These are phyloP conservation scores for Ophiostoma triangulosporum DNA, from an alignment of 2,329 filamentous ascomycete species.

Conservation along the genomic window DNA sequence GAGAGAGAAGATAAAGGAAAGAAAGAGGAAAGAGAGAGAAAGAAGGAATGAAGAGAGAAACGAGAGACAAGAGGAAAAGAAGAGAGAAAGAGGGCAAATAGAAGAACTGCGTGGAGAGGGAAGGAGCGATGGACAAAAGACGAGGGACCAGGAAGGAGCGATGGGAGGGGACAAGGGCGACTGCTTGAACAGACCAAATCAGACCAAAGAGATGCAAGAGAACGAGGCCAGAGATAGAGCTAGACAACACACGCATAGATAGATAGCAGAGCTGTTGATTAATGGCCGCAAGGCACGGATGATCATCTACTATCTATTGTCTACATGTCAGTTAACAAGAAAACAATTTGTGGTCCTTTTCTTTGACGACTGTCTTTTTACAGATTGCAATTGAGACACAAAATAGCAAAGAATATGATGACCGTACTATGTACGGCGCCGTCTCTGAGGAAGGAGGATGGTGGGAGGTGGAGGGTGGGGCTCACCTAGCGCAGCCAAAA, in stretches of 20 bases:
- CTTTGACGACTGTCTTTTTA: not conserved
- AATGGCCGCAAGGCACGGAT: no score
- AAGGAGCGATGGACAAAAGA: conserved; percentile 1
- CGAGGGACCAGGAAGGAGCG: not conserved
- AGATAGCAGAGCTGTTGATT: not conserved
- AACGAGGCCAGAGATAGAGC: not conserved
- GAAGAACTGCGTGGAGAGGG: not conserved
- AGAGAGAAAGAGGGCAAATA: not conserved
- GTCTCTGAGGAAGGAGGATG: no score
- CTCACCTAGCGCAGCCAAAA: not conserved
- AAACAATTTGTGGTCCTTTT: not conserved
- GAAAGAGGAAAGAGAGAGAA: not conserved
- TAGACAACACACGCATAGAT: not conserved
- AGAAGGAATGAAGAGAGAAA: not conserved
- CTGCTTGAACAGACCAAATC: not conserved
- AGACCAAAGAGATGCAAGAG: not conserved
- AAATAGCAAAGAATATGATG: not conserved
- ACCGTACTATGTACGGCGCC: not conserved
- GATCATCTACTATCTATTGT: no score
- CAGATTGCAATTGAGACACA: not conserved
- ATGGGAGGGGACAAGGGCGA: not conserved
- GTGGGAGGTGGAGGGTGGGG: not conserved
- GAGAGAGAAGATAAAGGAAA: conserved; percentile 9
- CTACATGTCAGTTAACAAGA: not conserved
- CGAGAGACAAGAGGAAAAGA: not conserved